Evolutionary conservation across 2,329 filamentous ascomycete species (phyloP).

Genomic region (Pyrenophora seminiperda): DNA sequence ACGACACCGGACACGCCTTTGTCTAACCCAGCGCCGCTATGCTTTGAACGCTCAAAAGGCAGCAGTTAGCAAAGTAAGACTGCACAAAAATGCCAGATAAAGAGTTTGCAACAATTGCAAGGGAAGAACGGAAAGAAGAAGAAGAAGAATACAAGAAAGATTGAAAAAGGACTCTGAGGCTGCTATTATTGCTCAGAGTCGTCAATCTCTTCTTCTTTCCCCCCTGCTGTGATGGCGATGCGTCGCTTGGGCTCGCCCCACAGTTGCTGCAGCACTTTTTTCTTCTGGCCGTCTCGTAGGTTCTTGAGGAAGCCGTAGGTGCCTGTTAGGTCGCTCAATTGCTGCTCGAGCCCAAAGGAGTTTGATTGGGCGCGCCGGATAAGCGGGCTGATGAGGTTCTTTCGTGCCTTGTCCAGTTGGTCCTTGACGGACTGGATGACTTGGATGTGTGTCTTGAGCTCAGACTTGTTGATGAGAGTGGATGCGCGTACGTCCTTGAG

Average conservation of each 20-base stretch:
- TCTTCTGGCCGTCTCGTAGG: slow-evolving; percentile 79
- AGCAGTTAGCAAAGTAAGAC: no score
- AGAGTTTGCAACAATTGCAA: no score
- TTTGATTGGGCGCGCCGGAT: slow-evolving; percentile 72
- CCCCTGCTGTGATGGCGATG: slow-evolving; percentile 32
- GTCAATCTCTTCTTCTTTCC: slow-evolving; percentile 27
- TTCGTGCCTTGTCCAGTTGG: slow-evolving; percentile 80
- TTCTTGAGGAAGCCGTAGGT: slow-evolving; percentile 78
- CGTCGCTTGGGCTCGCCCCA: slow-evolving; percentile 50
- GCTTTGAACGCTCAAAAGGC: no score
- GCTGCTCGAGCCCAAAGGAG: slow-evolving; percentile 78
- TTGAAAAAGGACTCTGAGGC: neutral
- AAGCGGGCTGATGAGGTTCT: slow-evolving; percentile 82
- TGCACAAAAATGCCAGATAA: no score
- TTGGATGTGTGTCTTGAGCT: slow-evolving; percentile 85
- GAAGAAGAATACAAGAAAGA: no score
- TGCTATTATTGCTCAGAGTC: slow-evolving; percentile 7
- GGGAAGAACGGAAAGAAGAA: neutral
- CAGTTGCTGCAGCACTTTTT: slow-evolving; percentile 78
- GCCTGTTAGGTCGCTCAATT: slow-evolving; percentile 80
- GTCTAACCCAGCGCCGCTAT: neutral
- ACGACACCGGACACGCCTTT: neutral
- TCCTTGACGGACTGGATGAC: slow-evolving; percentile 83
- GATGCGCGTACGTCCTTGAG: slow-evolving; percentile 78
- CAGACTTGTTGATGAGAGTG: slow-evolving; percentile 84